phyloP scores from a whole-genome alignment of 345 rosid genomes.

The Garcia nutans region DNA sequence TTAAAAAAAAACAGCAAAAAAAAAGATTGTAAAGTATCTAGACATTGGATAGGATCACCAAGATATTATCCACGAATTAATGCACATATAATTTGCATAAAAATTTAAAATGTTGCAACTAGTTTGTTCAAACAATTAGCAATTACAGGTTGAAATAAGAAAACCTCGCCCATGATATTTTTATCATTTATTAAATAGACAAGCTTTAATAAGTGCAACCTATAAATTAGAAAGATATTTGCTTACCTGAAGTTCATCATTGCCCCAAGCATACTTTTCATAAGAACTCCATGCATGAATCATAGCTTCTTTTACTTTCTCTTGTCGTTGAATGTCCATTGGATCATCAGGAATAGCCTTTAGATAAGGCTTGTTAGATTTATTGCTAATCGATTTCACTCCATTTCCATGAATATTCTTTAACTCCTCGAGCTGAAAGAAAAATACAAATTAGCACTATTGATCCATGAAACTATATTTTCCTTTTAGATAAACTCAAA shows the following conservation, averaged over 20 bases:
- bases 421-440: constrained; percentile 30
- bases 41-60: background rate
- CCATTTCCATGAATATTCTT: constrained; percentile 14
- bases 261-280: constrained; percentile 98
- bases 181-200: background rate
- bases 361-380: constrained; percentile 22
- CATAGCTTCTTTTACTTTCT: constrained; percentile 96
- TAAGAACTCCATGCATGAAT: constrained; percentile 93
- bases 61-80: no score
- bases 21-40: background rate
- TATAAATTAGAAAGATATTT: background rate
- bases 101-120: background rate
- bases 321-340: constrained; percentile 59
- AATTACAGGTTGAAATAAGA: background rate
- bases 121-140: background rate
- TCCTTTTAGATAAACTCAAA: background rate
- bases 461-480: background rate
- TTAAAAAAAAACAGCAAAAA: no score
- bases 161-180: background rate
- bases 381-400: constrained; percentile 1
- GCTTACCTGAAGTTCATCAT: constrained; percentile 90
- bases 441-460: constrained; percentile 10
- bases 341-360: constrained; percentile 54
- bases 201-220: background rate
- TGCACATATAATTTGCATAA: background rate